Conservation (phyloP, 345 rosid species). For the Erucastrum elatum region DNA sequence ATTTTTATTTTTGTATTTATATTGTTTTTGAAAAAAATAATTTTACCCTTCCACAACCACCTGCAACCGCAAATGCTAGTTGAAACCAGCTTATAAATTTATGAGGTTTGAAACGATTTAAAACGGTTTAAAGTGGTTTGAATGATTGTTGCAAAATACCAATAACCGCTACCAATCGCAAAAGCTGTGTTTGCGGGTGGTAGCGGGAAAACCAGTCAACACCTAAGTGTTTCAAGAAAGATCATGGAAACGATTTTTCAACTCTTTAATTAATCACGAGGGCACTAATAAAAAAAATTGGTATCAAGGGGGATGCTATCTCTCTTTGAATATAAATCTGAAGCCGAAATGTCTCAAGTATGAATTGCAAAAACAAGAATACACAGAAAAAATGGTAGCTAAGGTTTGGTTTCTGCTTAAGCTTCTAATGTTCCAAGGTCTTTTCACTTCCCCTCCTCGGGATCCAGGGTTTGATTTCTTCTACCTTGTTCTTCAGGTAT, state of each 20-base stretch:
- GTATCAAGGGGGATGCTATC: background rate
- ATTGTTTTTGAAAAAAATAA: too few species aligned
- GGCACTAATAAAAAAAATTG: background rate
- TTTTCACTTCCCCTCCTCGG: constrained; percentile 44
- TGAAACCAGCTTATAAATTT: too few species aligned
- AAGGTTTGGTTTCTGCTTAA: constrained; percentile 29
- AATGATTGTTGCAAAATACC: too few species aligned
- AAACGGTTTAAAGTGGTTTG: too few species aligned
- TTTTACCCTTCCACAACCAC: too few species aligned
- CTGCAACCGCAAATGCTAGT: too few species aligned
- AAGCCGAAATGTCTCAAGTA: background rate
- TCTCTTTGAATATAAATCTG: constrained; percentile 21
- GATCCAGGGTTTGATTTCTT: constrained; percentile 67
- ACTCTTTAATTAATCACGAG: background rate
- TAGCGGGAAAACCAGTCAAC: too few species aligned
- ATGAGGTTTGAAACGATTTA: too few species aligned
- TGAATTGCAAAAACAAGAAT: constrained; percentile 3
- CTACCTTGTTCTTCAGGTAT: constrained; percentile 81
- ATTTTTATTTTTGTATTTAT: too few species aligned
- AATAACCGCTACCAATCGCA: too few species aligned
- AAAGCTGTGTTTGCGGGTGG: too few species aligned
- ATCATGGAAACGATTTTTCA: background rate
- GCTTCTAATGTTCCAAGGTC: constrained; percentile 47
- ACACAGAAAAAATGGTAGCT: constrained; percentile 6
- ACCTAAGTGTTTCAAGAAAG: too few species aligned